Conservation (phyloP, 768 basidiomycete genomes). For the Lyophyllum semitale region DNA sequence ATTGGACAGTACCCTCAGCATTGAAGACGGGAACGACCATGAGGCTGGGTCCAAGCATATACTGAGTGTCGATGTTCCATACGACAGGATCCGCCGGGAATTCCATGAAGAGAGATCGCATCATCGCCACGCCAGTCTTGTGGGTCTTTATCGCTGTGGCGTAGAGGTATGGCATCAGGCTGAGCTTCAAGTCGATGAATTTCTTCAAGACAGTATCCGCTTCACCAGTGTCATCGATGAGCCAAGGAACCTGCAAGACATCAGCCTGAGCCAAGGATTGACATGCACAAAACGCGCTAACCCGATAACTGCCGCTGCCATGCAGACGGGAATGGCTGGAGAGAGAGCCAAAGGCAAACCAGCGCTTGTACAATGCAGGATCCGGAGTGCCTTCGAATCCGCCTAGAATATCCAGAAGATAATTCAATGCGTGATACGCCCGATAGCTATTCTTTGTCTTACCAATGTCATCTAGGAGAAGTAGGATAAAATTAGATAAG, state of each 20-base stretch:
- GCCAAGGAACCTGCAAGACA: conserved; percentile 38
- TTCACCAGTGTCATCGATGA: conserved; percentile 39
- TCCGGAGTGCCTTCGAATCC: conserved; percentile 38
- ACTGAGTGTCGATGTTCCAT: conserved; percentile 34
- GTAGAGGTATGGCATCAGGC: conserved; percentile 48
- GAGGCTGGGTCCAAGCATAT: conserved; percentile 31
- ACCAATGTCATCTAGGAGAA: conserved; percentile 42
- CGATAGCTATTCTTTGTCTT: conserved; percentile 22
- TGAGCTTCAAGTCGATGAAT: conserved; percentile 42
- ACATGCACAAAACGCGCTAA: conserved; percentile 12
- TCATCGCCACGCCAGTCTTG: conserved; percentile 31
- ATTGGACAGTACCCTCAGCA: conserved; percentile 26
- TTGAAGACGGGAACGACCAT: conserved; percentile 34
- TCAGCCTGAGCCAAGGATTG: background rate
- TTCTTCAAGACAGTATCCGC: conserved; percentile 37
- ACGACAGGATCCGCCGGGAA: conserved; percentile 31
- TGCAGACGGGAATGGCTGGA: conserved; percentile 49
- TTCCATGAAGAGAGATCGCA: conserved; percentile 36
- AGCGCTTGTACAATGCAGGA: conserved; percentile 43
- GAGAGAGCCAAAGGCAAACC: conserved; percentile 41
- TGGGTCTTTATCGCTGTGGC: conserved; percentile 30
- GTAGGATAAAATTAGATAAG: background rate
- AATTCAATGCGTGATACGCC: background rate
- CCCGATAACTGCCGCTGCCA: conserved; percentile 48
- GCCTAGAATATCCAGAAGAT: conserved; percentile 3